Evolutionary conservation across 2,329 filamentous ascomycete species (phyloP).

Genomic region (Laburnicola sp.): DNA sequence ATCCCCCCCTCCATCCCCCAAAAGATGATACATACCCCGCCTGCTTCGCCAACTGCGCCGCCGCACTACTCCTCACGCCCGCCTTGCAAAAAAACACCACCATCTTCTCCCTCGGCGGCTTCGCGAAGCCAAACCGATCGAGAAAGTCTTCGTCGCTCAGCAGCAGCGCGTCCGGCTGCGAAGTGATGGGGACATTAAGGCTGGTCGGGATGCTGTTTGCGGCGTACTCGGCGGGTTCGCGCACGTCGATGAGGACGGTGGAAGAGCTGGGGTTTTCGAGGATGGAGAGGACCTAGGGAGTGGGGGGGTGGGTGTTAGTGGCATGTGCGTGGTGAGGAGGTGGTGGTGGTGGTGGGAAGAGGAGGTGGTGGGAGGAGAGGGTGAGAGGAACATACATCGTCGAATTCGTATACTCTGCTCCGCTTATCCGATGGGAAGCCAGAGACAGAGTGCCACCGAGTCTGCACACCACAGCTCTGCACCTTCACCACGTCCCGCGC

Average conservation of each 20-base stretch:
- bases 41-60: too few relatives aligned
- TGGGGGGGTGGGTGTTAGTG: conserved; percentile 56
- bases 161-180: too few relatives aligned
- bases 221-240: too few relatives aligned
- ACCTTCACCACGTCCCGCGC: background rate
- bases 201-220: too few relatives aligned
- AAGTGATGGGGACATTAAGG: too few relatives aligned
- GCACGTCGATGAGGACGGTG: conserved; percentile 40
- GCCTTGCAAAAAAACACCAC: too few relatives aligned
- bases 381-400: conserved; percentile 33
- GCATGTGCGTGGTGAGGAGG: background rate
- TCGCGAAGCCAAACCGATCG: too few relatives aligned
- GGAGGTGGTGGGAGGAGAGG: background rate
- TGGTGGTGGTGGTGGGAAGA: background rate
- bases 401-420: conserved; percentile 47
- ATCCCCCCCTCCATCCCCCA: too few relatives aligned
- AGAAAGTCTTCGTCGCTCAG: too few relatives aligned
- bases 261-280: conserved; percentile 30
- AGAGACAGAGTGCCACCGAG: conserved; percentile 45
- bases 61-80: too few relatives aligned
- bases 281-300: conserved; percentile 41
- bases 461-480: conserved; percentile 8
- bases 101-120: too few relatives aligned
- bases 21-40: too few relatives aligned
- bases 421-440: conserved; percentile 27